Evolutionary conservation across 169 alveolate genomes (phyloP).

Genomic region (Eimeria acervulina): DNA sequence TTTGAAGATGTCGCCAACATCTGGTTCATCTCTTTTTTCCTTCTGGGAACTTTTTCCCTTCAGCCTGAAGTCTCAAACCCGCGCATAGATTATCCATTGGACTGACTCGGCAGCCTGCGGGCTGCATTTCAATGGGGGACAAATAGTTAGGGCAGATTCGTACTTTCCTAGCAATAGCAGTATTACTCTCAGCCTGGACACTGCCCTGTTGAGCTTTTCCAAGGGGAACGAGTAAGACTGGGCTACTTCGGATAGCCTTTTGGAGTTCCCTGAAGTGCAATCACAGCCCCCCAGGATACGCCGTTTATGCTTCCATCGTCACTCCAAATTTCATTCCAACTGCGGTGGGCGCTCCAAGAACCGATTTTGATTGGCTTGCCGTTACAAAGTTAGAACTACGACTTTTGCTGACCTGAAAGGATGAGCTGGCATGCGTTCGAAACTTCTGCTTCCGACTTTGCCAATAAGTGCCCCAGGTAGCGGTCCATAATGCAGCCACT

Average conservation of each 20-base stretch:
- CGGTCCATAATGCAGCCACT: conserved; percentile 68
- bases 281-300: not conserved
- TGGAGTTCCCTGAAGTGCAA: conserved; percentile 30
- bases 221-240: conserved; percentile 59
- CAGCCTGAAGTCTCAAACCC: not conserved
- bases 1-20: conserved; percentile 16
- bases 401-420: conserved; percentile 44
- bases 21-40: conserved; percentile 3
- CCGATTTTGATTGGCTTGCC: not conserved
- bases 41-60: not conserved
- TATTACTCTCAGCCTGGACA: conserved; percentile 58
- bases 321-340: not conserved
- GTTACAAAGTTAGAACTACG: not conserved
- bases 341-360: not conserved
- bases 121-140: not conserved
- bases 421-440: conserved; percentile 51
- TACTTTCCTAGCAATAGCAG: conserved; percentile 50
- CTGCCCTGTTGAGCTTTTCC: conserved; percentile 65
- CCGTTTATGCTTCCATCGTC: not conserved
- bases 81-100: not conserved
- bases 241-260: conserved; percentile 52
- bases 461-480: conserved; percentile 40
- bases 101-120: not conserved
- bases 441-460: conserved; percentile 56
- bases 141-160: not conserved